Percentiles rank a stretch among this genome's conserved stretches.
Evolutionary conservation across 164 flowering plant species (phyloP).

Genomic region (Aristolochia californica): DNA sequence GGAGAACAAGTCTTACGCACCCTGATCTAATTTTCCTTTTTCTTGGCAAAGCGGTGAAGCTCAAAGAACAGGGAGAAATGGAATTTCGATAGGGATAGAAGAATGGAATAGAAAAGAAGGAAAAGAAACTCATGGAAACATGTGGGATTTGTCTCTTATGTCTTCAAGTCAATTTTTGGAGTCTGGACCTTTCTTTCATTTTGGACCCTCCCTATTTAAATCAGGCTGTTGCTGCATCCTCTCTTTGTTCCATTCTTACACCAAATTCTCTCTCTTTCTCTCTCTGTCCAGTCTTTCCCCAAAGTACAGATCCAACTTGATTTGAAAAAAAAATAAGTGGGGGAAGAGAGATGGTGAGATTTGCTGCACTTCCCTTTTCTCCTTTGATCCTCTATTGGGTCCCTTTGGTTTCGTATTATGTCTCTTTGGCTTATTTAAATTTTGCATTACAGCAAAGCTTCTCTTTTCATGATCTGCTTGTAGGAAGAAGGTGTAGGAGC

Average conservation of each 20-base stretch:
- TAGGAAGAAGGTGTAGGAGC: conserved; percentile 33
- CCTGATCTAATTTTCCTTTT: no score
- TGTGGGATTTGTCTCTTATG: not conserved
- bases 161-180: conserved; percentile 21
- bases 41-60: not conserved
- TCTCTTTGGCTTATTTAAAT: not conserved
- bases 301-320: conserved; percentile 10
- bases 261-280: conserved; percentile 8
- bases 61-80: not conserved
- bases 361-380: conserved; percentile 1
- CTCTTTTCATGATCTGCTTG: conserved; percentile 1
- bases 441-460: not conserved
- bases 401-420: not conserved
- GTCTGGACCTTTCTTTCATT: conserved; percentile 13
- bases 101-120: not conserved
- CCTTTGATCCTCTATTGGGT: not conserved
- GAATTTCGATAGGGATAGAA: not conserved
- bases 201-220: conserved; percentile 23
- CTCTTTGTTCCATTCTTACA: conserved; percentile 11
- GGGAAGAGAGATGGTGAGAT: conserved; percentile 34
- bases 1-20: conserved; percentile 10
- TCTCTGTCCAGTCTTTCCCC: not conserved
- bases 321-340: conserved; percentile 3
- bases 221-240: conserved; percentile 15
- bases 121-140: not conserved